A percentile compares a stretch with the other conserved stretches of the same genome.
phyloP scores from a whole-genome alignment of 768 basidiomycete genomes.

The Tephrocybe sp. region DNA sequence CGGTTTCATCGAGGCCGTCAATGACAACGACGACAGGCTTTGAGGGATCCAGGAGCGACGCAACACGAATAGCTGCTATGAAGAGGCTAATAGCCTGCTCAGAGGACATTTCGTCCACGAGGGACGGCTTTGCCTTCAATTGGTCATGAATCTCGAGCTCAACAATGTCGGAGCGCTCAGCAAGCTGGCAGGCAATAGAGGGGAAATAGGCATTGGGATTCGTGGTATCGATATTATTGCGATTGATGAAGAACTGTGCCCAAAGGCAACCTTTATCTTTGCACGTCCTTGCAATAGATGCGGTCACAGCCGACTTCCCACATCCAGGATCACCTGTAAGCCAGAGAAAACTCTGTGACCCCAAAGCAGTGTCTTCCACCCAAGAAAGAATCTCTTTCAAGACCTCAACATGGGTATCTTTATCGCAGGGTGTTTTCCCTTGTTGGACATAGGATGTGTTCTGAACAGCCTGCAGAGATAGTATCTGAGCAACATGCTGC shows the following conservation, averaged over 20 bases:
- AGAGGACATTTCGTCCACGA: conserved; percentile 8
- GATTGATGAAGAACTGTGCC: conserved; percentile 21
- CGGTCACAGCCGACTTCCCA: conserved; percentile 20
- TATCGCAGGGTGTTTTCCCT: conserved; percentile 17
- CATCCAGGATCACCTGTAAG: conserved; percentile 18
- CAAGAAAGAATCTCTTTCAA: conserved; percentile 13
- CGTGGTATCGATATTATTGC: conserved; percentile 13
- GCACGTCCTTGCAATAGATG: conserved; percentile 16
- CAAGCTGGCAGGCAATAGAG: conserved; percentile 18
- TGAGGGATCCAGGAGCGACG: conserved; percentile 1
- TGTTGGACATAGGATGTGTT: conserved; percentile 15
- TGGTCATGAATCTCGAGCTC: conserved; percentile 8
- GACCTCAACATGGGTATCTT: conserved; percentile 14
- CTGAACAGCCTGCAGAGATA: conserved; percentile 3
- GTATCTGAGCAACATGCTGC: background rate
- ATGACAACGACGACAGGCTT: conserved; percentile 18
- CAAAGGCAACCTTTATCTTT: conserved; percentile 14
- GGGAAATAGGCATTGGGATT: conserved; percentile 18
- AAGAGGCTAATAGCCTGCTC: conserved; percentile 17
- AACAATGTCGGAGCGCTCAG: conserved; percentile 4
- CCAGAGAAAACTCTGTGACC: conserved; percentile 15
- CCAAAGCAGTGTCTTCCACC: conserved; percentile 5
- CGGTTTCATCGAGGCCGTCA: conserved; percentile 20
- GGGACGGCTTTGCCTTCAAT: conserved; percentile 12
- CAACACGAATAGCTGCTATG: conserved; percentile 10